Evolutionary conservation across 768 basidiomycete species (phyloP), one percentile per base, ranked within the genome.

Genomic region (Phallus indusiatus): DNA sequence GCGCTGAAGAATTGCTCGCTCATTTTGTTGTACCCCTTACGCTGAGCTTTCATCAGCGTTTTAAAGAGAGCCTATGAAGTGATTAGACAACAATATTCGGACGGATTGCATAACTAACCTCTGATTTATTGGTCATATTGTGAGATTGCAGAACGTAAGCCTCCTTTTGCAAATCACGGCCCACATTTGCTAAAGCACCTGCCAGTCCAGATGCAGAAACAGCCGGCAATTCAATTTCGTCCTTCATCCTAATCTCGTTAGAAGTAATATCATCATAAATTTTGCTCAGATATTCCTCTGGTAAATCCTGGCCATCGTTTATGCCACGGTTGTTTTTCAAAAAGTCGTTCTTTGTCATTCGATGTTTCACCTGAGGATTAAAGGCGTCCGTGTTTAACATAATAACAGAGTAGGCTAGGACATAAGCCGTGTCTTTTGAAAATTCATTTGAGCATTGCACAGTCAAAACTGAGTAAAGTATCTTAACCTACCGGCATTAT

Each of bases 211-310:
- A 61, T 3, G 74, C 66, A 4, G 75, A 66, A 9, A 74, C 70
- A 21, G 81, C 66, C 7, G 74, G 74, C 28, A 80, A 76, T 65
- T 94, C 94, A 22, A 93, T 75, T 74, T 99, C 95, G 66, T 98
- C 96, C 73, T 97, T 97, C 96, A 99, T 98, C 67, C 90, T 81
- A 65, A 99, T 98, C 71, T 99, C 96, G 65, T 96, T 94, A 47
- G 70, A 76, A 59, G 83, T 81, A 64, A 99, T 98, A 47, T 97
- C 91, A 65, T 98, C 93, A 69, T 81, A 99, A 62, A 97, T 89
- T 20, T 72, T 74, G 5, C 75, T 77, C 47, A 98, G 70, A 46
- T 88, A 75, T 20, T 95, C 90, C 66, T 96, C 93, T 0, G 93
- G 90, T 49, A 99, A 81, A 71, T 94, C 86, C 42, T 79, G 78